Percentiles rank a stretch among this genome's conserved stretches.
phyloP scores from a whole-genome alignment of 768 basidiomycete genomes.

The Trametes villosa region DNA sequence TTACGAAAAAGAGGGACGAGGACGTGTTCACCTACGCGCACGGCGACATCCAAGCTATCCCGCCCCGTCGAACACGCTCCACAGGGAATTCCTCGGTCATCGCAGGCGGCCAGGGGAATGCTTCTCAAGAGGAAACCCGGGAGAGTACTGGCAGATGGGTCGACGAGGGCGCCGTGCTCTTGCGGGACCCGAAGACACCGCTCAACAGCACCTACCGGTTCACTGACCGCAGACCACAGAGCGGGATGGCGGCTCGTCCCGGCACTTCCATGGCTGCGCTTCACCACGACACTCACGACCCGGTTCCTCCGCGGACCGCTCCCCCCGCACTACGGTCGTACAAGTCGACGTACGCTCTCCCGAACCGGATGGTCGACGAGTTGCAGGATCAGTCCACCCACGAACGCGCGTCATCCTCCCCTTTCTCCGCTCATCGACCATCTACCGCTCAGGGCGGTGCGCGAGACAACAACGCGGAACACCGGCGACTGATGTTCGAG shows the following conservation, averaged over 20 bases:
- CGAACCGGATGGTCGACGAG: constrained; percentile 9
- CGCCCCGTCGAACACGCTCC: constrained; percentile 28
- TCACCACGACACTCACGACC: constrained; percentile 31
- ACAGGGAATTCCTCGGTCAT: constrained; percentile 28
- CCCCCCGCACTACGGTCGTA: constrained; percentile 46
- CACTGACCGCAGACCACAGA: constrained; percentile 12
- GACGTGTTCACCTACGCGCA: constrained; percentile 40
- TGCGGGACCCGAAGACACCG: constrained; percentile 14
- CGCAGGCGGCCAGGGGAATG: constrained; percentile 13
- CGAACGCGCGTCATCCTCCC: constrained; percentile 25
- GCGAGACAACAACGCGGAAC: constrained; percentile 47
- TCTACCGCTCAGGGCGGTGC: constrained; percentile 18
- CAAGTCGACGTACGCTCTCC: constrained; percentile 44
- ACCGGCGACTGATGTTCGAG: constrained; percentile 72
- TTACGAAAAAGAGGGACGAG: constrained; percentile 47
- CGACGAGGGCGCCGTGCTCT: constrained; percentile 21
- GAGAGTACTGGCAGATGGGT: constrained; percentile 16
- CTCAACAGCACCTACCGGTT: constrained; percentile 16
- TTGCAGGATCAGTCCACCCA: constrained; percentile 4
- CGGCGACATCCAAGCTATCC: constrained; percentile 3
- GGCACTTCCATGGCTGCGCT: constrained; percentile 43
- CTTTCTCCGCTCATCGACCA: constrained; percentile 16
- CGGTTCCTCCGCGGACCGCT: constrained; percentile 41
- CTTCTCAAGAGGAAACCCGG: constrained; percentile 13
- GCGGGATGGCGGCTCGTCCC: constrained; percentile 23